These are phyloP conservation scores for Fusarium begoniae DNA, from an alignment of 2,329 filamentous ascomycete genomes.

Conservation along the genomic window DNA sequence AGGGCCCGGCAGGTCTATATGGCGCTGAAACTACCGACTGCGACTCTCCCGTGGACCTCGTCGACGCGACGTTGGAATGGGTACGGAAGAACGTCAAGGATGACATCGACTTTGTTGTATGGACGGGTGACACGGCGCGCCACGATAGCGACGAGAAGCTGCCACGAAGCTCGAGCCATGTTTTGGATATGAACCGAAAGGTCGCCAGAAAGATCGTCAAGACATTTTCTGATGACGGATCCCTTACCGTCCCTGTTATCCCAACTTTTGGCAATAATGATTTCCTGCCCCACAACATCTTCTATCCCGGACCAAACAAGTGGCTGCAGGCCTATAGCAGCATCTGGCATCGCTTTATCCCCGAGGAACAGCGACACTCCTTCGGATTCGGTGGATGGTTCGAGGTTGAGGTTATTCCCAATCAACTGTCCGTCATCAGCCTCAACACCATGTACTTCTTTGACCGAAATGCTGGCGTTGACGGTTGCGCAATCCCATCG, in stretches of 20 bases:
- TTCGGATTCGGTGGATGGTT: slow-evolving; percentile 97
- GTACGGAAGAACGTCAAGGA: slow-evolving; percentile 80
- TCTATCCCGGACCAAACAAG: slow-evolving; percentile 83
- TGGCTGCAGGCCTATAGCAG: slow-evolving; percentile 82
- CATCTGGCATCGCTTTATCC: slow-evolving; percentile 88
- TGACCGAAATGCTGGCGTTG: slow-evolving; percentile 89
- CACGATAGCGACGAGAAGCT: slow-evolving; percentile 87
- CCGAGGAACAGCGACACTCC: slow-evolving; percentile 88
- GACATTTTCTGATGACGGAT: slow-evolving; percentile 70
- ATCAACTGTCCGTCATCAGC: slow-evolving; percentile 87
- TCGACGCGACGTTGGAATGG: slow-evolving; percentile 93
- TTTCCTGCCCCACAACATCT: slow-evolving; percentile 95
- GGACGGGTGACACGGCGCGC: slow-evolving; percentile 90
- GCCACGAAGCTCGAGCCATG: slow-evolving; percentile 78
- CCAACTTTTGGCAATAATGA: slow-evolving; percentile 98
- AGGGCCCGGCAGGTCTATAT: slow-evolving; percentile 80
- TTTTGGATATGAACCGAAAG: slow-evolving; percentile 79
- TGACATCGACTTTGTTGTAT: slow-evolving; percentile 87
- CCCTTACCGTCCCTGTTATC: slow-evolving; percentile 78
- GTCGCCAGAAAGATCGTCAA: slow-evolving; percentile 81
- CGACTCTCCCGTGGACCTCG: slow-evolving; percentile 81
- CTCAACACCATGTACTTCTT: slow-evolving; percentile 98
- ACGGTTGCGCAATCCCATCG: slow-evolving; percentile 80
- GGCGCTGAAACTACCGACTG: slow-evolving; percentile 90
- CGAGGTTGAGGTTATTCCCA: slow-evolving; percentile 88